Conservation (phyloP, 495 filamentous ascomycete genomes). For the Penicillium malachiteum region DNA sequence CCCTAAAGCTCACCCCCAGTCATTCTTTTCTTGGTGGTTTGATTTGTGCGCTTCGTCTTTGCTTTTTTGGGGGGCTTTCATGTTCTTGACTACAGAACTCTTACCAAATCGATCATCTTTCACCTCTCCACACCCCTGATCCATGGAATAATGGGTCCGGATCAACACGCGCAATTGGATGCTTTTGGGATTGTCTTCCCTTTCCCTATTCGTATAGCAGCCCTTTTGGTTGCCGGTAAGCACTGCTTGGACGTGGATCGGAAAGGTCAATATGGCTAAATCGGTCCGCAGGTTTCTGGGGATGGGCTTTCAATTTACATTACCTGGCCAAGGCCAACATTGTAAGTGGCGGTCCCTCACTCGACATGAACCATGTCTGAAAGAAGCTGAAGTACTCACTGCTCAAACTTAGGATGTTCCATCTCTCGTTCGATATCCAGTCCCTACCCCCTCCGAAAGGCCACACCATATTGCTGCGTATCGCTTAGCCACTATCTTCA, state of each 20-base stretch:
- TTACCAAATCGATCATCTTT: not conserved
- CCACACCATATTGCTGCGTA: constrained; percentile 80
- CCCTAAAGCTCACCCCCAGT: constrained; percentile 39
- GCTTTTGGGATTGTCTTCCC: constrained; percentile 80
- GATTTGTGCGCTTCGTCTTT: not conserved
- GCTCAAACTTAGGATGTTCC: constrained; percentile 64
- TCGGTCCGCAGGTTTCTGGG: constrained; percentile 71
- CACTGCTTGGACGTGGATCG: not conserved
- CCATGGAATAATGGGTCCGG: constrained; percentile 72
- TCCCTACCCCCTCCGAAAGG: constrained; percentile 57
- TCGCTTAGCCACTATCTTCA: constrained; percentile 73
- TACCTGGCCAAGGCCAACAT: constrained; percentile 72
- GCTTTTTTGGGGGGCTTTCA: not conserved
- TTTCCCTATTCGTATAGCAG: constrained; percentile 78
- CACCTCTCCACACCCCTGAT: constrained; percentile 14
- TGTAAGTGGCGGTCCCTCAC: constrained; percentile 41
- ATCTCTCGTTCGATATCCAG: constrained; percentile 74
- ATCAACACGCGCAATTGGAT: constrained; percentile 79
- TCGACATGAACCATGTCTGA: not conserved
- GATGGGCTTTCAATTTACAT: constrained; percentile 84
- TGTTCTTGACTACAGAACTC: no score
- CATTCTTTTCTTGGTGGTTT: constrained; percentile 32
- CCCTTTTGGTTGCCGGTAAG: constrained; percentile 76
- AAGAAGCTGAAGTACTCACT: not conserved
- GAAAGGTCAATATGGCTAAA: not conserved